Conservation (phyloP, 179 eudicot species). For the Beta lomatogona region DNA sequence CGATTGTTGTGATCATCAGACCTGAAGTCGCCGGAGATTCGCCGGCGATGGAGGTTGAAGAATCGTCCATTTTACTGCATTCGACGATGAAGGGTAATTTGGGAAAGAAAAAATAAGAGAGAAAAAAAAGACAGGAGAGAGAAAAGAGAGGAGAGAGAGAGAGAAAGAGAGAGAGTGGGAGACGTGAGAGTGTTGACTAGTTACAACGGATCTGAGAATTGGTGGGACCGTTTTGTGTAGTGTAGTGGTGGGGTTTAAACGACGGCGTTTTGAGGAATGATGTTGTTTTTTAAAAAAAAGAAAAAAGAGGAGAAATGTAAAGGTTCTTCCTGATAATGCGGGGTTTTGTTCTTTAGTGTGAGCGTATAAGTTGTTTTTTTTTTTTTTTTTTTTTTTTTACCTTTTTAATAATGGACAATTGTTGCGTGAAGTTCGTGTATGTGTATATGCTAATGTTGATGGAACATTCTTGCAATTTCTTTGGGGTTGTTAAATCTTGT, state of each 20-base stretch:
- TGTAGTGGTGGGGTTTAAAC: neutral
- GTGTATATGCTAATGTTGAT: too few species aligned
- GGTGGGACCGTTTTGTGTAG: neutral
- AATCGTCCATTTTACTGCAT: slow-evolving; percentile 19
- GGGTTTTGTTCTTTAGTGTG: slow-evolving; percentile 10
- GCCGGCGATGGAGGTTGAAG: slow-evolving; percentile 31
- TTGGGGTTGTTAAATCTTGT: too few species aligned
- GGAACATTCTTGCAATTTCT: too few species aligned
- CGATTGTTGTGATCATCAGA: slow-evolving; percentile 7
- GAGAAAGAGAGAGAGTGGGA: slow-evolving; percentile 23
- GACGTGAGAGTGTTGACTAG: slow-evolving; percentile 40
- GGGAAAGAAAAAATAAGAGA: slow-evolving; percentile 9
- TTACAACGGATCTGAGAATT: slow-evolving; percentile 31
- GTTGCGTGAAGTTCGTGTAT: too few species aligned
- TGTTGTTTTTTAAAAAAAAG: too few species aligned
- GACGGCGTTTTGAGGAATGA: neutral
- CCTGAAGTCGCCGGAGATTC: neutral
- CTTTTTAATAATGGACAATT: too few species aligned
- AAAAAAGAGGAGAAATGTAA: too few species aligned
- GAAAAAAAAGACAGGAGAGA: neutral
- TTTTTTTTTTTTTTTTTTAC: too few species aligned
- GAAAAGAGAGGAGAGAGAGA: neutral
- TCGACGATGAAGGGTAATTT: slow-evolving; percentile 34
- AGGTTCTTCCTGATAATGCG: slow-evolving; percentile 13
- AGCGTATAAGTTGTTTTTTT: neutral